phyloP scores from a whole-genome alignment of 2,329 filamentous ascomycete genomes.

The Knoxdaviesia capensis region DNA sequence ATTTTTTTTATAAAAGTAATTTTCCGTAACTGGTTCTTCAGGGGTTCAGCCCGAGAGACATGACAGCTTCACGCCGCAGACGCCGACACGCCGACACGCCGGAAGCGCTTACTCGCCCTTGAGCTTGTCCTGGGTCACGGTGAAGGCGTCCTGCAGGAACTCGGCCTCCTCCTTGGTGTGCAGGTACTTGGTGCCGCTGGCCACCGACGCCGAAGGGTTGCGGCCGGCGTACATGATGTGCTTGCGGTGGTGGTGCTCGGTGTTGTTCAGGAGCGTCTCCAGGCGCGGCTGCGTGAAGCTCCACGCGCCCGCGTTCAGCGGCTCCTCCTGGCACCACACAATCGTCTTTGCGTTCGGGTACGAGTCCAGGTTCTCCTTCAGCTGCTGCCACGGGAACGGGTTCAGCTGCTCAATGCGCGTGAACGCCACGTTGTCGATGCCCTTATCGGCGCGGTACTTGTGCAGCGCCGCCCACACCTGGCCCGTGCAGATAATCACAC shows the following conservation, averaged over 20 bases:
- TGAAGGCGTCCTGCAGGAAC: slow-evolving; percentile 46
- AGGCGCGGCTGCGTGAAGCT: slow-evolving; percentile 93
- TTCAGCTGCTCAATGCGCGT: slow-evolving; percentile 95
- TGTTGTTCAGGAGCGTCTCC: slow-evolving; percentile 88
- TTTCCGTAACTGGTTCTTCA: too few relatives aligned
- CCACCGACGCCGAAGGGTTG: slow-evolving; percentile 81
- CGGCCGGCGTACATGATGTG: slow-evolving; percentile 95
- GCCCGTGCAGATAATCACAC: slow-evolving; percentile 83
- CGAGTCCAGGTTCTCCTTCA: slow-evolving; percentile 87
- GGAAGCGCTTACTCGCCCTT: slow-evolving; percentile 35
- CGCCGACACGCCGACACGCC: background rate
- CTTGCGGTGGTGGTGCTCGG: slow-evolving; percentile 78
- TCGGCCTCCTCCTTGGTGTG: slow-evolving; percentile 90
- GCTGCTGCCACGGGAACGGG: slow-evolving; percentile 95
- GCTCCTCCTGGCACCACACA: slow-evolving; percentile 95
- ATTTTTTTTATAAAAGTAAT: too few relatives aligned
- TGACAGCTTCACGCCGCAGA: background rate
- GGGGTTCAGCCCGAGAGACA: background rate
- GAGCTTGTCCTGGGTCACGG: slow-evolving; percentile 46
- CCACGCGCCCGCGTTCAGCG: slow-evolving; percentile 92
- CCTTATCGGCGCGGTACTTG: slow-evolving; percentile 77
- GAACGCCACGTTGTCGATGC: slow-evolving; percentile 77
- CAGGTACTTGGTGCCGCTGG: slow-evolving; percentile 72
- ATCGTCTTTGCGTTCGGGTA: slow-evolving; percentile 97
- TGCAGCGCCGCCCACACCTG: slow-evolving; percentile 82